Evolutionary conservation across 352 stramenopile genomes (phyloP).

Genomic region (Phytophthora europaea): DNA sequence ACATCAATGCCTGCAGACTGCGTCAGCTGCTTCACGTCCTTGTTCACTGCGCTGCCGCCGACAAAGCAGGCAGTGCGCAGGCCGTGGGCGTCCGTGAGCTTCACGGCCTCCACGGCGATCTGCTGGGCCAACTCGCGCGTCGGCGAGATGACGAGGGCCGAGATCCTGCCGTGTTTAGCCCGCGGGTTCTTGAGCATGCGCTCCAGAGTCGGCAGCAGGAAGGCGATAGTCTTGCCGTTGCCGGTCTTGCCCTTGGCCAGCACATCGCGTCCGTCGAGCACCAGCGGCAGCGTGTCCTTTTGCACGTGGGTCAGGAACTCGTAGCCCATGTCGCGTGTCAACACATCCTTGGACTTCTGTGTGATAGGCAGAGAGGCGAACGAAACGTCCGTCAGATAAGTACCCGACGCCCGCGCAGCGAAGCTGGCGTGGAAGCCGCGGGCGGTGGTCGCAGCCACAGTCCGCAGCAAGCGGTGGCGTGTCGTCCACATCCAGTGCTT

Average conservation of each 20-base stretch:
- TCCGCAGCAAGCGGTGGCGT: constrained; percentile 20
- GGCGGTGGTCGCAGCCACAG: not conserved
- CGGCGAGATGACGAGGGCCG: constrained; percentile 95
- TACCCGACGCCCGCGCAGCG: constrained; percentile 13
- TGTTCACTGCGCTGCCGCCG: constrained; percentile 91
- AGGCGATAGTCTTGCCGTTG: constrained; percentile 92
- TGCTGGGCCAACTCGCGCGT: constrained; percentile 97
- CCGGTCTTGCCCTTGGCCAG: constrained; percentile 93
- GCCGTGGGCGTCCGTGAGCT: constrained; percentile 88
- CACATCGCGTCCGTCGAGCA: constrained; percentile 87
- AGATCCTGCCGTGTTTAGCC: constrained; percentile 84
- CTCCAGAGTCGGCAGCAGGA: constrained; percentile 82
- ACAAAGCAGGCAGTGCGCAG: constrained; percentile 75
- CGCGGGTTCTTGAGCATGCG: constrained; percentile 69
- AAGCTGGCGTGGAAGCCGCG: constrained; percentile 27
- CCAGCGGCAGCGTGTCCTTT: constrained; percentile 80
- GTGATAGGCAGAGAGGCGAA: constrained; percentile 65
- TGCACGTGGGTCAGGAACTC: constrained; percentile 93
- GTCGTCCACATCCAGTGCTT: constrained; percentile 34
- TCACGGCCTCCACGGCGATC: constrained; percentile 93
- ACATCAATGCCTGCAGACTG: constrained; percentile 81
- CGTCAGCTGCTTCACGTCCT: constrained; percentile 62
- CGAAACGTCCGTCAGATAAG: constrained; percentile 57
- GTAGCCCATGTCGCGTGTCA: constrained; percentile 86
- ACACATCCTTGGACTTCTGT: constrained; percentile 64